phyloP scores from a whole-genome alignment of 2,329 filamentous ascomycete genomes.

The Lachnum nothofagi region DNA sequence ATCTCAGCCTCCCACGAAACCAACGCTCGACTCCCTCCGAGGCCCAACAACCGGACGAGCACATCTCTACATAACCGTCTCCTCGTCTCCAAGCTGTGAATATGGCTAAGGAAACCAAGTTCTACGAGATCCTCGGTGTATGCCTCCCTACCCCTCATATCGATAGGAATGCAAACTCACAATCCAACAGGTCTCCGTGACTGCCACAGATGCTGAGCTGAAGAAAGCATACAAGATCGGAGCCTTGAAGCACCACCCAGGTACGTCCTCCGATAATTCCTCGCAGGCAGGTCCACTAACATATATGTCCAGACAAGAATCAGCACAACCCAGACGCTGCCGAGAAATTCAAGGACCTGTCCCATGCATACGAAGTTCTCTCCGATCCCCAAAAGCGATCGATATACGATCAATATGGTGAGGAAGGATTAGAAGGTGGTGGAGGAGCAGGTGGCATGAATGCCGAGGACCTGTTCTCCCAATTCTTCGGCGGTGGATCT shows the following conservation, averaged over 20 bases:
- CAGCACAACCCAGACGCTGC: constrained; percentile 85
- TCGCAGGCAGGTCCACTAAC: constrained; percentile 14
- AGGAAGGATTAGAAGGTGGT: constrained; percentile 90
- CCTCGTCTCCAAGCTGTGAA: constrained; percentile 33
- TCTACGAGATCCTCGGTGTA: constrained; percentile 76
- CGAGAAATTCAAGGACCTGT: constrained; percentile 98
- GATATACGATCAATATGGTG: constrained; percentile 95
- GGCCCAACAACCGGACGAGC: not conserved
- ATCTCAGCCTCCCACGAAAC: not conserved
- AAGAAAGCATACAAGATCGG: constrained; percentile 86
- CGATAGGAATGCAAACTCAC: constrained; percentile 27
- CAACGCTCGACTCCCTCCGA: not conserved
- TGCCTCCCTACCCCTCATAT: constrained; percentile 32
- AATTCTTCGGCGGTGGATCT: constrained; percentile 80
- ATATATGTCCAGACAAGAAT: constrained; percentile 73
- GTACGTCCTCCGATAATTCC: constrained; percentile 43
- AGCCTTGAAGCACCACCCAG: constrained; percentile 79
- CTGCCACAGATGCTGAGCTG: constrained; percentile 76
- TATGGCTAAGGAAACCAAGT: constrained; percentile 76
- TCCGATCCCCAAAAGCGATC: constrained; percentile 87
- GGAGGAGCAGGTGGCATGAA: constrained; percentile 78
- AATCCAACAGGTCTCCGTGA: constrained; percentile 62
- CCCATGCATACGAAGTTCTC: constrained; percentile 90
- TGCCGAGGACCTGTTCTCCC: constrained; percentile 90
- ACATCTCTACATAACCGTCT: constrained; percentile 7